Conservation (phyloP, 23 red algal genomes). For the Pyropia haitanensis region DNA sequence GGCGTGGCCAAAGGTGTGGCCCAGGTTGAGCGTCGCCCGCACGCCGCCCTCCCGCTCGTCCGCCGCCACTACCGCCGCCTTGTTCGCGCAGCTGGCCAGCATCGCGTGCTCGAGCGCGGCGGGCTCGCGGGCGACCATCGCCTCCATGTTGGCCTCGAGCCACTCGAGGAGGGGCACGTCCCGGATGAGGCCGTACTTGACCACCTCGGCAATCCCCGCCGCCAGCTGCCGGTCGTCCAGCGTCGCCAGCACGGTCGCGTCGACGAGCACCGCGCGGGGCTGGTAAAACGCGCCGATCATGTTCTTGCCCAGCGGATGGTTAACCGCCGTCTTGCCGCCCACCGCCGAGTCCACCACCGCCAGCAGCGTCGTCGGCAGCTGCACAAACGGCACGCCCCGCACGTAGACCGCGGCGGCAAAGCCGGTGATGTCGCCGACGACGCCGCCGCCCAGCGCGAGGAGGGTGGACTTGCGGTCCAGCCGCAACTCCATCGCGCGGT, state of each 20-base stretch:
- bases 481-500: constrained; percentile 56
- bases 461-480: constrained; percentile 74
- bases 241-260: constrained; percentile 51
- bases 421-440: constrained; percentile 79
- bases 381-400: constrained; percentile 78
- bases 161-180: constrained; percentile 80
- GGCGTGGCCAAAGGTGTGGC: constrained; percentile 96
- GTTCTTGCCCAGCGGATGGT: constrained; percentile 91
- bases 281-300: constrained; percentile 97
- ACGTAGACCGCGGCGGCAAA: constrained; percentile 87
- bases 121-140: constrained; percentile 46
- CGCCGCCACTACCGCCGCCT: constrained; percentile 68
- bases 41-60: constrained; percentile 85
- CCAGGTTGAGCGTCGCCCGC: constrained; percentile 84
- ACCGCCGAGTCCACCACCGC: constrained; percentile 90
- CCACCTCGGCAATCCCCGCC: constrained; percentile 79
- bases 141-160: constrained; percentile 64
- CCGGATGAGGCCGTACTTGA: constrained; percentile 93
- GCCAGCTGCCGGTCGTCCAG: constrained; percentile 71
- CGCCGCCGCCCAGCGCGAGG: constrained; percentile 88
- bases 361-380: constrained; percentile 86
- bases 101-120: constrained; percentile 70
- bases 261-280: constrained; percentile 80
- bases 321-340: constrained; percentile 88
- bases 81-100: constrained; percentile 64